Evolutionary conservation across 192 early-diverging fungal genomes (phyloP).

Genomic region (Chytriomyces sp.): DNA sequence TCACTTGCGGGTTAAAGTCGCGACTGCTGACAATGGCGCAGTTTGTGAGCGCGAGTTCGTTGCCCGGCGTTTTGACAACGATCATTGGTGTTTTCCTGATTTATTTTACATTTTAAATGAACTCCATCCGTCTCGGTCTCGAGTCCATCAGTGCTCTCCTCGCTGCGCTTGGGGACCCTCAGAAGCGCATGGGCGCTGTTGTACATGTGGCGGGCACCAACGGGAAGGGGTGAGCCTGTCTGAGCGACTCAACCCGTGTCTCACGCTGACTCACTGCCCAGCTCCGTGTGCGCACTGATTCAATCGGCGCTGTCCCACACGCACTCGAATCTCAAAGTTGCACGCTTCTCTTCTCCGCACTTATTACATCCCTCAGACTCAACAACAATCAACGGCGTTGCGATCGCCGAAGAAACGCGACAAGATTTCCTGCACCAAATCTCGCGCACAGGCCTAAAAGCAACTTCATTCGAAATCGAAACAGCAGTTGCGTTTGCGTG

Average conservation of each 20-base stretch:
- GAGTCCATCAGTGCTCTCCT: conserved; percentile 63
- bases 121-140: not conserved
- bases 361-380: conserved; percentile 70
- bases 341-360: conserved; percentile 82
- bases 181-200: conserved; percentile 48
- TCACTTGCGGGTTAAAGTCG: conserved; percentile 71
- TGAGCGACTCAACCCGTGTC: not conserved
- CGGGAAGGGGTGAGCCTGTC: conserved; percentile 70
- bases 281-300: conserved; percentile 69
- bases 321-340: conserved; percentile 47
- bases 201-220: conserved; percentile 90
- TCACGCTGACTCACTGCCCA: not conserved
- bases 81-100: conserved; percentile 19
- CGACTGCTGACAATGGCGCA: conserved; percentile 72
- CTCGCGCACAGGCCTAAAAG: conserved; percentile 42
- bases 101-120: too few species aligned
- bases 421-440: conserved; percentile 1
- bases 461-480: conserved; percentile 76
- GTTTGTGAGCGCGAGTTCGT: conserved; percentile 68
- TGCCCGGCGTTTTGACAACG: conserved; percentile 18
- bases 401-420: conserved; percentile 40
- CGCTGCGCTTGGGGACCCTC: conserved; percentile 52
- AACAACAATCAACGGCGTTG: conserved; percentile 61
- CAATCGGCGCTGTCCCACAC: conserved; percentile 16
- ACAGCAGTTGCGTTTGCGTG: conserved; percentile 54